Evolutionary conservation across 495 filamentous ascomycete species (phyloP).

Genomic region (Xylaria curta): DNA sequence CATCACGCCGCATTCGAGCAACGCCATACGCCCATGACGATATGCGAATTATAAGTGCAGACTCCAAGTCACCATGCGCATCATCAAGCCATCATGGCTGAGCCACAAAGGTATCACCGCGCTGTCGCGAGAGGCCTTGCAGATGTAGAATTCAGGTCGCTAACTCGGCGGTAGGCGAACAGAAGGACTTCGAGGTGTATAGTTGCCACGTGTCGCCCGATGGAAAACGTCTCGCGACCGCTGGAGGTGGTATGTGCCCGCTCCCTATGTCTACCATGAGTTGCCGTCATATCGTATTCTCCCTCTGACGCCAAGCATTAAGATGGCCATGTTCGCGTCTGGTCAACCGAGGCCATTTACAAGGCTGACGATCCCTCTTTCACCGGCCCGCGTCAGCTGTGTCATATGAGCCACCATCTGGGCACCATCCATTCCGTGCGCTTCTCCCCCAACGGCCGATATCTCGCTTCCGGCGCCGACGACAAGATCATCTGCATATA

Average conservation of each 20-base stretch:
- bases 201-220: conserved; percentile 97
- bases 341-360: conserved; percentile 93
- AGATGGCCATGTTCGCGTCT: conserved; percentile 95
- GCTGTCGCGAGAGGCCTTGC: conserved; percentile 31
- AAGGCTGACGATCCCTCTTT: conserved; percentile 72
- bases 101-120: conserved; percentile 76
- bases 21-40: conserved; percentile 30
- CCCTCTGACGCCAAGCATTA: conserved; percentile 35
- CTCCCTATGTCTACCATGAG: conserved; percentile 19
- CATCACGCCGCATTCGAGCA: neutral
- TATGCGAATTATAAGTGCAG: conserved; percentile 39
- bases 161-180: conserved; percentile 67
- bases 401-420: conserved; percentile 96
- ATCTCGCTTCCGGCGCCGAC: conserved; percentile 94
- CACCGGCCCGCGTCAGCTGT: conserved; percentile 87
- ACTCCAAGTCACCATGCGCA: conserved; percentile 65
- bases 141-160: conserved; percentile 7
- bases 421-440: conserved; percentile 96
- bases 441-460: conserved; percentile 91
- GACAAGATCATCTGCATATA: conserved; percentile 99
- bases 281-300: neutral
- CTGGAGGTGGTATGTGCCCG: conserved; percentile 76
- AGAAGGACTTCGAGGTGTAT: conserved; percentile 97
- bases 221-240: conserved; percentile 87
- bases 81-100: conserved; percentile 93